Percentiles rank a stretch among this genome's conserved stretches.
phyloP scores from a whole-genome alignment of 148 eudicot species.

The Salicornia ramosissima region DNA sequence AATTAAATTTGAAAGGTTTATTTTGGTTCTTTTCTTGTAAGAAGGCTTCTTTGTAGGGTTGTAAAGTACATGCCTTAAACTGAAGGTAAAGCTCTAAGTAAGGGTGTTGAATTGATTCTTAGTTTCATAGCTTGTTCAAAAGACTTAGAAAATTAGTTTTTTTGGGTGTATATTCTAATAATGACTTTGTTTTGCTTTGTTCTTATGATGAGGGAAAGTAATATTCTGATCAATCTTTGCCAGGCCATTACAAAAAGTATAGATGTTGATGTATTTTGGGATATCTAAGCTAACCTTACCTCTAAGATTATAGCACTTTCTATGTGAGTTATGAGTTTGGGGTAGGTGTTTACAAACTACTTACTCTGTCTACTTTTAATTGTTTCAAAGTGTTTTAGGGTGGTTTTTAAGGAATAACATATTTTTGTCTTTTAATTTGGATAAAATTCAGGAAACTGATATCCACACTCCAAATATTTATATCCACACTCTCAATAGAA shows the following conservation, averaged over 20 bases:
- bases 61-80: conserved; percentile 47
- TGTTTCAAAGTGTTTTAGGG: no score
- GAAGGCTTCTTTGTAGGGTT: conserved; percentile 40
- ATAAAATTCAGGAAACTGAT: no score
- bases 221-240: conserved; percentile 25
- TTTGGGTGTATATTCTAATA: conserved; percentile 15
- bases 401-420: no score
- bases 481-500: no score
- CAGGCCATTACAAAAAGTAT: no score
- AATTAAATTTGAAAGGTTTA: neutral
- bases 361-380: no score
- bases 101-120: conserved; percentile 35
- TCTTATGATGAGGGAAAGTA: conserved; percentile 20
- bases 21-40: conserved; percentile 61
- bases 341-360: no score
- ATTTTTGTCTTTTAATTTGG: no score
- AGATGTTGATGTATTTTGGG: neutral
- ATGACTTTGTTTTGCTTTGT: conserved; percentile 2
- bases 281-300: no score
- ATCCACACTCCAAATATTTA: no score
- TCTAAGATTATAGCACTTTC: no score
- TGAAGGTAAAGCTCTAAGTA: conserved; percentile 47
- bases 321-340: no score
- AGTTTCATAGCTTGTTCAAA: neutral
- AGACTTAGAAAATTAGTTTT: neutral